Percentiles rank a stretch among this genome's conserved stretches.
Conservation (phyloP, 805 yeast species). For the Sugiyamaella qingdaonensis region DNA sequence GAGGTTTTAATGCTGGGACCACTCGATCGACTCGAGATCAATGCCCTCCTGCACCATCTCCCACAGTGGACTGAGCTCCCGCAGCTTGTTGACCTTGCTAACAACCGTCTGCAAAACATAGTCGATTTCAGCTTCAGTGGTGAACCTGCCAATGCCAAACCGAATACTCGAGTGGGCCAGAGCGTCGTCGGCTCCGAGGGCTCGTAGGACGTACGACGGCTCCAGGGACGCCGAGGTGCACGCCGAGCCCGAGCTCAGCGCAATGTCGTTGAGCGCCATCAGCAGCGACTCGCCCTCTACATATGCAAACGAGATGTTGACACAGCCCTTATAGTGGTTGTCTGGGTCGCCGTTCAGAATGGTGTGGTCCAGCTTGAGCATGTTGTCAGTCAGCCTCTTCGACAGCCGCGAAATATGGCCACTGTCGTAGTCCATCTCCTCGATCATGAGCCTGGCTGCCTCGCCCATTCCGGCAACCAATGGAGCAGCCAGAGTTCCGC, state of each 20-base stretch:
- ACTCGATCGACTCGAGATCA: slow-evolving; percentile 86
- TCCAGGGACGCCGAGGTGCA: slow-evolving; percentile 98
- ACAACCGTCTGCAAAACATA: slow-evolving; percentile 85
- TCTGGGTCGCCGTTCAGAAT: slow-evolving; percentile 79
- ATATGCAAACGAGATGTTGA: slow-evolving; percentile 93
- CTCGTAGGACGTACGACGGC: slow-evolving; percentile 94
- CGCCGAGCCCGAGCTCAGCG: slow-evolving; percentile 94
- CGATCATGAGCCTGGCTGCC: slow-evolving; percentile 79
- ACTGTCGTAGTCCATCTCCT: slow-evolving; percentile 71
- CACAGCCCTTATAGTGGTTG: slow-evolving; percentile 86
- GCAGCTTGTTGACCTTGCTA: slow-evolving; percentile 83
- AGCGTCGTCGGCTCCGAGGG: slow-evolving; percentile 97
- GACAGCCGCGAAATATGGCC: slow-evolving; percentile 69
- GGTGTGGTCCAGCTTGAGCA: slow-evolving; percentile 81
- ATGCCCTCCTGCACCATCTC: slow-evolving; percentile 99
- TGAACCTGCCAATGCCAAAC: slow-evolving; percentile 95
- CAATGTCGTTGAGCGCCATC: slow-evolving; percentile 97
- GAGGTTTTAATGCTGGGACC: slow-evolving; percentile 87
- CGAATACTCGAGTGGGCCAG: slow-evolving; percentile 97
- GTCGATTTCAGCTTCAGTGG: slow-evolving; percentile 93
- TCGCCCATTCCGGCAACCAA: slow-evolving; percentile 94
- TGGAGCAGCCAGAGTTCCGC: slow-evolving; percentile 98
- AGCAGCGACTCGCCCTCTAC: slow-evolving; percentile 96
- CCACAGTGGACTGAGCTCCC: slow-evolving; percentile 95
- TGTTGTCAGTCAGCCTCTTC: slow-evolving; percentile 62